Percentiles rank a stretch among this genome's conserved stretches.
These are phyloP conservation scores for Dictyostelium discoideum DNA, from an alignment of 78 protist species.

Conservation along the genomic window DNA sequence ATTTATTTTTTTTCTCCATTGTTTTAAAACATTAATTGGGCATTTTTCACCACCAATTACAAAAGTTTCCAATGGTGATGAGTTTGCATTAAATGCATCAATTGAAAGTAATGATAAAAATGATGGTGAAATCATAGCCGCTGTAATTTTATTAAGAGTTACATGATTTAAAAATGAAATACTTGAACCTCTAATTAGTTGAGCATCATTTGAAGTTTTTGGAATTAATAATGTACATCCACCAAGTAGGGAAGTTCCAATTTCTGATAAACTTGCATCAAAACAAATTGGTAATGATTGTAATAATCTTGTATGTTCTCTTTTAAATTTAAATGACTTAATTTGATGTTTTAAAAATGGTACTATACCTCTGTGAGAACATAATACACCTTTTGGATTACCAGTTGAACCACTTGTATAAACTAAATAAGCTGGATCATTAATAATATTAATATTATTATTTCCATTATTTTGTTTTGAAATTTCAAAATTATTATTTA, in stretches of 20 bases:
- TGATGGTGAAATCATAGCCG: slow-evolving; percentile 64
- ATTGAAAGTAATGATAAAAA: slow-evolving; percentile 25
- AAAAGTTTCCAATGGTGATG: slow-evolving; percentile 26
- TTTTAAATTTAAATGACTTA: background rate
- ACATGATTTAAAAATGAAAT: background rate
- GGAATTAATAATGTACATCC: slow-evolving; percentile 36
- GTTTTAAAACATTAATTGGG: slow-evolving; percentile 18
- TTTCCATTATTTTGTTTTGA: background rate
- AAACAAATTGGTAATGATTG: slow-evolving; percentile 77
- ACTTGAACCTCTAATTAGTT: slow-evolving; percentile 41
- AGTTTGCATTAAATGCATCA: background rate
- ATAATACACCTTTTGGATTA: slow-evolving; percentile 65
- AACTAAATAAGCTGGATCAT: slow-evolving; percentile 43
- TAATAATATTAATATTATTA: background rate
- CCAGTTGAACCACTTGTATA: slow-evolving; percentile 73
- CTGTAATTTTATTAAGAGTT: background rate
- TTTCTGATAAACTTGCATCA: slow-evolving; percentile 72
- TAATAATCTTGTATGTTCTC: slow-evolving; percentile 22
- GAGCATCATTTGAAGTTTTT: background rate
- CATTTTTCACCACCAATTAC: slow-evolving; percentile 78
- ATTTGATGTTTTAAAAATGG: slow-evolving; percentile 51
- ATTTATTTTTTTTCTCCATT: slow-evolving; percentile 26
- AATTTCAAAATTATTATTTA: background rate
- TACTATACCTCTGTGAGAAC: slow-evolving; percentile 47
- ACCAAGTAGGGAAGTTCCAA: slow-evolving; percentile 38